Percentiles rank a stretch among this genome's conserved stretches.
phyloP scores from a whole-genome alignment of 2,329 filamentous ascomycete genomes.

The Tolypocladium guangdongense region DNA sequence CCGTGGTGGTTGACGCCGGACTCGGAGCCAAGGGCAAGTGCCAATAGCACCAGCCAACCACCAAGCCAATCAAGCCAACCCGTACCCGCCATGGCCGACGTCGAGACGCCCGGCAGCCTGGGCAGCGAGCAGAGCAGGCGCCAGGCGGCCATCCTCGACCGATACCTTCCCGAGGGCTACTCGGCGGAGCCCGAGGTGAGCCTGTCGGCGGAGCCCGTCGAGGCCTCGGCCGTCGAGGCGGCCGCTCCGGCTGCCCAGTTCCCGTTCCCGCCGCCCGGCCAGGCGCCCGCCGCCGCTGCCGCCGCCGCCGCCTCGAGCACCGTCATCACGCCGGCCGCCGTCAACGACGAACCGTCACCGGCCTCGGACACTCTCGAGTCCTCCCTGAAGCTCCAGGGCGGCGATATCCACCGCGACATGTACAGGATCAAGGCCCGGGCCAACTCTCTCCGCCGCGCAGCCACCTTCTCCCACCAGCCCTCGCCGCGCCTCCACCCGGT shows the following conservation, averaged over 20 bases:
- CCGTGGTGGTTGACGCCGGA: not conserved
- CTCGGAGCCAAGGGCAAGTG: not conserved
- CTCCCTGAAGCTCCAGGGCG: constrained; percentile 61
- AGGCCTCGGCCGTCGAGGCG: not conserved
- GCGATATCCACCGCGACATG: constrained; percentile 68
- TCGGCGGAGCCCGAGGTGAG: constrained; percentile 27
- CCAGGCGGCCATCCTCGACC: constrained; percentile 25
- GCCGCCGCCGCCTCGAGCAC: constrained; percentile 8
- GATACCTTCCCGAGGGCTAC: constrained; percentile 27
- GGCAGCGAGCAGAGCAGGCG: constrained; percentile 16
- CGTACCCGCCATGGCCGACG: constrained; percentile 14
- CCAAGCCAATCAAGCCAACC: not conserved
- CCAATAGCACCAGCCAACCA: not conserved
- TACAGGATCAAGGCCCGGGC: constrained; percentile 59
- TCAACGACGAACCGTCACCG: constrained; percentile 7
- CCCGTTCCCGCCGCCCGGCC: not conserved
- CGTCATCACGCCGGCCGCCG: constrained; percentile 3
- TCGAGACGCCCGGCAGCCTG: constrained; percentile 13
- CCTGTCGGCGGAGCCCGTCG: constrained; percentile 10
- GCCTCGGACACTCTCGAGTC: constrained; percentile 39
- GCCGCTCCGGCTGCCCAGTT: constrained; percentile 1
- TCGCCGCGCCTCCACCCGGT: constrained; percentile 17
- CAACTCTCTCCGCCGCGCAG: constrained; percentile 42
- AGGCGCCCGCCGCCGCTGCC: constrained; percentile 8
- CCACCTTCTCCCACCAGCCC: constrained; percentile 52